Conservation (phyloP, 2,329 filamentous ascomycete genomes). For the Amauroascus verrucosus region DNA sequence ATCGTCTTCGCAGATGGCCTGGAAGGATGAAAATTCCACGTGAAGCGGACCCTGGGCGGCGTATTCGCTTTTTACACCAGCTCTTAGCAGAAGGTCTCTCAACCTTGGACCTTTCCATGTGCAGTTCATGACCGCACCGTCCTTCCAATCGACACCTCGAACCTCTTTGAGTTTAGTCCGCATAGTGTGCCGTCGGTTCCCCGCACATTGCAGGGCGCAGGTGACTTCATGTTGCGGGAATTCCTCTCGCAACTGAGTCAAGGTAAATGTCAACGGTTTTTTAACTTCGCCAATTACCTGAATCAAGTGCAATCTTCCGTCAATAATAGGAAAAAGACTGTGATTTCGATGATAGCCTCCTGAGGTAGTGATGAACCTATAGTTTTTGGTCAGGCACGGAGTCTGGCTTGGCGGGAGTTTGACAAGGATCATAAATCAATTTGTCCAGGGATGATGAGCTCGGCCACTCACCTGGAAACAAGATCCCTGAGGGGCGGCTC, state of each 20-base stretch:
- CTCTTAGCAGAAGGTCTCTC: slow-evolving; percentile 42
- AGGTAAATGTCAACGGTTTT: slow-evolving; percentile 36
- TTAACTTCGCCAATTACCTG: slow-evolving; percentile 42
- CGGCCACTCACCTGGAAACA: slow-evolving; percentile 16
- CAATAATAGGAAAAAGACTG: slow-evolving; percentile 43
- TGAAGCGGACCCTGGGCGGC: slow-evolving; percentile 29
- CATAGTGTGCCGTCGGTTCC: slow-evolving; percentile 52
- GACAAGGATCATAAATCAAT: neutral
- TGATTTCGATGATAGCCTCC: slow-evolving; percentile 50
- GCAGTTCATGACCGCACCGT: slow-evolving; percentile 53
- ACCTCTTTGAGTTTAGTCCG: slow-evolving; percentile 50
- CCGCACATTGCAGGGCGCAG: slow-evolving; percentile 51
- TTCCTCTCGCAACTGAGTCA: slow-evolving; percentile 38
- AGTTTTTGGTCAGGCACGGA: neutral
- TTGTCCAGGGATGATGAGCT: neutral
- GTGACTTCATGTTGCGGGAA: slow-evolving; percentile 46
- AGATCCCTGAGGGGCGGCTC: slow-evolving; percentile 18
- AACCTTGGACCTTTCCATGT: slow-evolving; percentile 47
- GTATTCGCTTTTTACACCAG: slow-evolving; percentile 31
- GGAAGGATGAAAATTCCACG: slow-evolving; percentile 48
- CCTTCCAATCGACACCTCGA: slow-evolving; percentile 50
- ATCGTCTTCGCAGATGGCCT: slow-evolving; percentile 46
- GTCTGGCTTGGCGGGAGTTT: neutral
- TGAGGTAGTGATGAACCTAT: slow-evolving; percentile 42
- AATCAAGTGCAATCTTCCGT: slow-evolving; percentile 35